Percentiles rank a stretch among this genome's conserved stretches.
Evolutionary conservation across 208 protist genomes (phyloP).

Genomic region (Leishmania arabica): DNA sequence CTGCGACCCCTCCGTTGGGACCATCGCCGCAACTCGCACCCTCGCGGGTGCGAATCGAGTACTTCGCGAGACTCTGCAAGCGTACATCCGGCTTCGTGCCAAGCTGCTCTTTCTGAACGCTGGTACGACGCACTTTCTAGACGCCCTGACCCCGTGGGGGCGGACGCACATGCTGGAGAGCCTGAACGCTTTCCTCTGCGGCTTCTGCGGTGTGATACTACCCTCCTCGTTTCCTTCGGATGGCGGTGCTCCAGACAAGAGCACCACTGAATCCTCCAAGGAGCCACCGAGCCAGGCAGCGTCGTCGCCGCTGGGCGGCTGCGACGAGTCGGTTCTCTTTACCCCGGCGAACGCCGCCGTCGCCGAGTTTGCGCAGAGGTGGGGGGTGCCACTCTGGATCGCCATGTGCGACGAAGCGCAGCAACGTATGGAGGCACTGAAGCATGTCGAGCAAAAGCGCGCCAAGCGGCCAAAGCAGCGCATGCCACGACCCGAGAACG

Average conservation of each 20-base stretch:
- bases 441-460: not conserved
- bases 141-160: slow-evolving; percentile 48
- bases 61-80: slow-evolving; percentile 52
- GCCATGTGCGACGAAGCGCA: slow-evolving; percentile 50
- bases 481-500: not conserved
- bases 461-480: not conserved
- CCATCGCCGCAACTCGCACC: slow-evolving; percentile 5
- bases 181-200: slow-evolving; percentile 39
- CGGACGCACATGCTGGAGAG: slow-evolving; percentile 35
- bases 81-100: slow-evolving; percentile 52
- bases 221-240: not conserved
- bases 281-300: not conserved
- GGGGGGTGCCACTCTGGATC: slow-evolving; percentile 67
- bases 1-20: not conserved
- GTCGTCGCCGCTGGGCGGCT: not conserved
- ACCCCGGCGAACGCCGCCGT: slow-evolving; percentile 24
- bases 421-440: slow-evolving; percentile 17
- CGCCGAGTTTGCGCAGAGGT: slow-evolving; percentile 47
- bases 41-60: slow-evolving; percentile 45
- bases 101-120: slow-evolving; percentile 48
- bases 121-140: slow-evolving; percentile 50
- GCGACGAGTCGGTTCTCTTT: slow-evolving; percentile 12
- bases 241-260: not conserved
- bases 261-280: not conserved
- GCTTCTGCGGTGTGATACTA: slow-evolving; percentile 21